Evolutionary conservation across 192 early-diverging fungal genomes (phyloP).

Genomic region (Lunasporangiospora selenospora): DNA sequence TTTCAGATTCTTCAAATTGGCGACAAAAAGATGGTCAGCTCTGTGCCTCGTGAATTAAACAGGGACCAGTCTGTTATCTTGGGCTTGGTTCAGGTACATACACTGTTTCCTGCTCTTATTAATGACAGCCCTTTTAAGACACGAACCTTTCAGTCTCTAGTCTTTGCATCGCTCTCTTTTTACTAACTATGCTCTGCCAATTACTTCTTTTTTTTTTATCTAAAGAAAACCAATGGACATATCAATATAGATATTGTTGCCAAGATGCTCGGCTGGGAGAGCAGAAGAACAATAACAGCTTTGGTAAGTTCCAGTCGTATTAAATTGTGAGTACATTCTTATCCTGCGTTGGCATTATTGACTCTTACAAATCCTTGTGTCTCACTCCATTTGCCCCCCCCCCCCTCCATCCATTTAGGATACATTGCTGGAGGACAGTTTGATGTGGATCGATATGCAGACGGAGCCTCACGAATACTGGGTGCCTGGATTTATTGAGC

Average conservation of each 20-base stretch:
- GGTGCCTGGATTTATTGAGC: conserved; percentile 64
- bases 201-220: neutral
- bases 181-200: neutral
- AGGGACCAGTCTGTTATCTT: conserved; percentile 78
- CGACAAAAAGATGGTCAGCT: conserved; percentile 81
- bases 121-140: neutral
- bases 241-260: conserved; percentile 48
- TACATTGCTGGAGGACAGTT: conserved; percentile 71
- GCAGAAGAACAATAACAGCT: conserved; percentile 56
- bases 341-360: neutral
- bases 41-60: conserved; percentile 90
- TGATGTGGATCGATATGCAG: conserved; percentile 80
- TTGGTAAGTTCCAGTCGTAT: conserved; percentile 58
- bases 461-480: conserved; percentile 59
- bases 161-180: neutral
- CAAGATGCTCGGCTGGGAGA: conserved; percentile 61
- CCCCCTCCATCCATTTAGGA: too few species aligned
- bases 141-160: too few species aligned
- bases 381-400: too few species aligned
- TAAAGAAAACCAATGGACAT: conserved; percentile 35
- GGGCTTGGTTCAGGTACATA: conserved; percentile 70
- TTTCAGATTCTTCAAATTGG: conserved; percentile 88
- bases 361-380: too few species aligned
- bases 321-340: too few species aligned
- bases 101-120: too few species aligned